Evolutionary conservation across 371 early-diverging fungal species (phyloP), one percentile per base, ranked within the genome.

Genomic region (Mucor lusitanicus): DNA sequence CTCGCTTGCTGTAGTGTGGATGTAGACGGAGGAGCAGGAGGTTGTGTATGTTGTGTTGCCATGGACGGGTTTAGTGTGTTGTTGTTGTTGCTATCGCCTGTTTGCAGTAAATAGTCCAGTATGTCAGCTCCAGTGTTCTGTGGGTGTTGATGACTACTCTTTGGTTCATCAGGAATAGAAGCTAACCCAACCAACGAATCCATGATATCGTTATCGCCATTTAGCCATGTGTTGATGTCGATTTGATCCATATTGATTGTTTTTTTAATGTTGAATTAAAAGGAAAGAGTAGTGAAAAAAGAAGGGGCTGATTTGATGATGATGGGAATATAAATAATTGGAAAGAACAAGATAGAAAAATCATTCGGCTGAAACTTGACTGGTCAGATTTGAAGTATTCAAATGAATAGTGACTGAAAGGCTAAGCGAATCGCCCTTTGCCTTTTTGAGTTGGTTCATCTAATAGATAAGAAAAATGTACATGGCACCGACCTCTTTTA

Each of bases 221-320:
- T 44, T 6, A 67, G 40, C 67, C 67, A 67, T 25, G 8, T 21
- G 35, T 67, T 40, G 8, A 67, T 57, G 27, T 54, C 25, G 4
- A 46, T 32, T 44, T 55, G 21, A 25, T 67, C 67, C 67, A 67
- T 67, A 25, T 39, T 59, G 6, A 3, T 27, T 59, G 23, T 32
- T n/a, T 37, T 35, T 53, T 48, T 5, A 39, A 6, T 9, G 23
- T 32, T 39, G 4, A 19, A 59, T 21, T 54, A 42, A 28, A 54
- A n/a, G 17, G 40, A 8, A 12, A 50, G 32, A n/a, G n/a, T n/a
- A n/a, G n/a, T n/a, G 6, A 54, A 55, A 5, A 17, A 30, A 3
- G 6, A 30, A 30, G 6, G 30, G 30, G 37, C n/a, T n/a, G 37
- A 37, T 37, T 13, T 33, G 33, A 33, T 37, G 37, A n/a, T n/a